Evolutionary conservation across 345 rosid genomes (phyloP), one percentile per base, ranked within the genome.

Genomic region (Stellera chamaejasme): DNA sequence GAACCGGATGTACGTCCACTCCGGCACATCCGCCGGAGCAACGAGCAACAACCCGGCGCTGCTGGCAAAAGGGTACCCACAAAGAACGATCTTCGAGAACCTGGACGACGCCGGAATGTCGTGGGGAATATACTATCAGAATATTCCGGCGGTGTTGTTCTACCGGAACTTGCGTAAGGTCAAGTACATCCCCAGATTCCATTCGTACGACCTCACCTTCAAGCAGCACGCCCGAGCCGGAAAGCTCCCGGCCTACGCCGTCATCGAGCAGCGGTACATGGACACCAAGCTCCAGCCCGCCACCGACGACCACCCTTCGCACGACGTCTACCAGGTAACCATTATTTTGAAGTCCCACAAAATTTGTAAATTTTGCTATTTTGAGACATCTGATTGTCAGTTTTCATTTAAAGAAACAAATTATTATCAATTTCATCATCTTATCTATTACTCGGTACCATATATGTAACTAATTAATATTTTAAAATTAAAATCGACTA

Each of bases 301-400:
- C 54, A 83, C 59, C 36, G 95, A 88, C 32, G 96, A 92, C 52
- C 98, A 92, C 60, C 96, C 98, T 2, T 88, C 98, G 10, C 98
- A 92, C 69, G 96, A 92, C 52, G 95, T 88, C 27, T 84, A 82
- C 59, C 81, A 78, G 42, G 39, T 32, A 19, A 19, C 23, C 23
- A 19, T 19, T 19, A 19, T 19, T 19, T 19, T 0, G 1, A 19
- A 19, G 23, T 19, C 23, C 23, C 23, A 19, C 23, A 19, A 19
- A 19, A 19, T 19, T 19, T 19, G 23, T 19, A 19, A 19, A 19
- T 19, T 19, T 19, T 19, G 23, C 23, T 19, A 19, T 19, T 19
- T 19, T 19, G 23, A 1, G 23, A 19, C 23, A 19, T 19, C 23
- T 19, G 23, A 19, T 19, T 19, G 23, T 19, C 23, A 19, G 23